These are phyloP conservation scores for Lepidium aucheri DNA, from an alignment of 345 rosid species.

Conservation along the genomic window DNA sequence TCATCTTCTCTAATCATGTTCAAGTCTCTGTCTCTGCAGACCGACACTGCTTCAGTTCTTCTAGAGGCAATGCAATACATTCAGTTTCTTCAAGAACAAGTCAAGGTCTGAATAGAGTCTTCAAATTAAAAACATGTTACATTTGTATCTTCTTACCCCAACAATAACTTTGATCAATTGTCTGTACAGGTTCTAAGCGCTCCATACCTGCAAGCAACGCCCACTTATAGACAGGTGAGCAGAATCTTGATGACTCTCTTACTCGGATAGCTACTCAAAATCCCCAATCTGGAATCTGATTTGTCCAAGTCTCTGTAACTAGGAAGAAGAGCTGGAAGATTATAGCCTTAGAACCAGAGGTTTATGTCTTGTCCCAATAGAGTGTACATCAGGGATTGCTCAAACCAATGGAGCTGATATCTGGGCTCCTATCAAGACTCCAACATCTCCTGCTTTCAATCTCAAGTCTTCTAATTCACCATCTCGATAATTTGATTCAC, in stretches of 20 bases:
- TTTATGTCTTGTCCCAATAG: constrained; percentile 70
- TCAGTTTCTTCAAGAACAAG: constrained; percentile 93
- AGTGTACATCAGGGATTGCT: constrained; percentile 65
- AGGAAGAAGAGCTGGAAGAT: constrained; percentile 52
- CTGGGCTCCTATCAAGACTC: constrained; percentile 84
- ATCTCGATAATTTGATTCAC: neutral
- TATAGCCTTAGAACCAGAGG: constrained; percentile 66
- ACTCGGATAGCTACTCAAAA: neutral
- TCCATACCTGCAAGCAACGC: constrained; percentile 68
- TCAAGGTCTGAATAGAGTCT: constrained; percentile 44
- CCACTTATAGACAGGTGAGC: constrained; percentile 46
- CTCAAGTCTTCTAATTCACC: neutral
- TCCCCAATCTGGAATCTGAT: neutral
- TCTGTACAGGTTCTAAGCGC: constrained; percentile 73
- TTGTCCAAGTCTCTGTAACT: neutral
- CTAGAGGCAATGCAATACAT: constrained; percentile 85
- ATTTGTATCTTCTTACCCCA: constrained; percentile 4
- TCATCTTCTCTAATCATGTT: neutral
- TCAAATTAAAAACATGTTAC: neutral
- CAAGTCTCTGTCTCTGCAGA: constrained; percentile 36
- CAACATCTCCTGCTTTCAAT: constrained; percentile 27
- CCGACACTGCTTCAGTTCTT: constrained; percentile 96
- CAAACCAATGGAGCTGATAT: constrained; percentile 92
- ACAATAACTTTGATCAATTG: neutral
- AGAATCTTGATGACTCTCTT: neutral